phyloP scores from a whole-genome alignment of 371 early-diverging fungal species.

The Saksenaea vasiformis region DNA sequence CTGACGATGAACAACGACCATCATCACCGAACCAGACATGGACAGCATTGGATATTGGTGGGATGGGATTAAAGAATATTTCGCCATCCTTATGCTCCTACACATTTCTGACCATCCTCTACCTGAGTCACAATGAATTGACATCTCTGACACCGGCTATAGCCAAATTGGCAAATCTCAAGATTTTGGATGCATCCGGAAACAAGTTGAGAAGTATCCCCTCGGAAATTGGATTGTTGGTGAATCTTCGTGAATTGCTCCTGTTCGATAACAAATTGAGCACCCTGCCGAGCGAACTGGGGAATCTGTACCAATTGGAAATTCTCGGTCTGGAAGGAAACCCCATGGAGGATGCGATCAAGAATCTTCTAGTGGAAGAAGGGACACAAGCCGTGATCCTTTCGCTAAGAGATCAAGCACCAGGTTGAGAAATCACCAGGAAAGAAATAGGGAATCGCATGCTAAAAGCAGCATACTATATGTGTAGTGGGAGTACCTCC shows the following conservation, averaged over 20 bases:
- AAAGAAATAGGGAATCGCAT: not conserved
- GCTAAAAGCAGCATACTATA: not conserved
- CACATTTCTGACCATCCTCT: slow-evolving; percentile 85
- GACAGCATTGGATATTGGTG: slow-evolving; percentile 89
- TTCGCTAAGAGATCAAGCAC: slow-evolving; percentile 92
- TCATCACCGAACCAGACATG: slow-evolving; percentile 51
- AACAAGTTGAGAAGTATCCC: slow-evolving; percentile 91
- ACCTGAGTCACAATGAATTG: slow-evolving; percentile 93
- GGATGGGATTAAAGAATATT: slow-evolving; percentile 87
- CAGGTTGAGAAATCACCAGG: slow-evolving; percentile 56
- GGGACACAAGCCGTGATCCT: slow-evolving; percentile 85
- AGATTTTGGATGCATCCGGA: slow-evolving; percentile 82
- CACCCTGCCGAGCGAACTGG: slow-evolving; percentile 91
- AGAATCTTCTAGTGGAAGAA: slow-evolving; percentile 81
- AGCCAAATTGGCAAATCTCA: slow-evolving; percentile 64
- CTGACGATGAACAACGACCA: slow-evolving; percentile 13
- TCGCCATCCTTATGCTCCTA: slow-evolving; percentile 76
- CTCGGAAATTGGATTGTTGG: slow-evolving; percentile 88
- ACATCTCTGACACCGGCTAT: slow-evolving; percentile 76
- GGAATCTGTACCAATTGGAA: slow-evolving; percentile 91
- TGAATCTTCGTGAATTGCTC: slow-evolving; percentile 82
- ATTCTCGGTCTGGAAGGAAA: slow-evolving; percentile 96
- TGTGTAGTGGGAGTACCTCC: slow-evolving; percentile 79
- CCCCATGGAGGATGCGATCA: slow-evolving; percentile 88
- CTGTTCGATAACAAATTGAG: slow-evolving; percentile 93